Percentiles rank a stretch among this genome's conserved stretches.
These are phyloP conservation scores for Cichorium intybus DNA, from an alignment of 140 eudicot species.

Conservation along the genomic window DNA sequence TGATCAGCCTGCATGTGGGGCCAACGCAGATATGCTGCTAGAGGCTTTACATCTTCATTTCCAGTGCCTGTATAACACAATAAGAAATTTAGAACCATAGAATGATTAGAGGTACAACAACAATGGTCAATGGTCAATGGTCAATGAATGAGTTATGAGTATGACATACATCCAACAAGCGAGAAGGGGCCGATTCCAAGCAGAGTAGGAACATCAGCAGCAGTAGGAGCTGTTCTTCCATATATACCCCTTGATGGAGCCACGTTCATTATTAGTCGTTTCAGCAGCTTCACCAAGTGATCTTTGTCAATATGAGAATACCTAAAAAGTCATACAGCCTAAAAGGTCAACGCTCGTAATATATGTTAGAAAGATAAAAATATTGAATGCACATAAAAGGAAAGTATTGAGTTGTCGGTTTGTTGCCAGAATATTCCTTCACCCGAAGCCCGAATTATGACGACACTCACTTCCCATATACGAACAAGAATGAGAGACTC, in stretches of 20 bases:
- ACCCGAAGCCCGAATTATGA: background rate
- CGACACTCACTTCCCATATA: conserved; percentile 4
- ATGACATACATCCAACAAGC: conserved; percentile 59
- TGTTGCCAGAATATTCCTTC: too few relatives aligned
- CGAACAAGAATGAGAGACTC: background rate
- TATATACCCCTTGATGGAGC: conserved; percentile 53
- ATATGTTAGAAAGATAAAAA: background rate
- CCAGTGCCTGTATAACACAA: conserved; percentile 43
- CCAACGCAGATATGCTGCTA: conserved; percentile 87
- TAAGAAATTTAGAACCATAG: conserved; percentile 6
- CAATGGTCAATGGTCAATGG: too few relatives aligned
- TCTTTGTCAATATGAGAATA: conserved; percentile 84
- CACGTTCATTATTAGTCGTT: conserved; percentile 57
- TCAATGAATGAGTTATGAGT: background rate
- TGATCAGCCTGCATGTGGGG: conserved; percentile 99
- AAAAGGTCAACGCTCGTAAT: background rate
- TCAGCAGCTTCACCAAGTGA: conserved; percentile 85
- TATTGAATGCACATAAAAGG: background rate
- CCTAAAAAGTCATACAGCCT: conserved; percentile 40
- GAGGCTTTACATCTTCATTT: conserved; percentile 43
- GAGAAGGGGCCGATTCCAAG: conserved; percentile 89
- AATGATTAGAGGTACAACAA: too few relatives aligned
- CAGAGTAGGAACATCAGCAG: conserved; percentile 96
- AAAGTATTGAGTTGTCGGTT: too few relatives aligned
- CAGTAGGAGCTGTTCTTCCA: conserved; percentile 69